Conservation (phyloP, 345 rosid species). For the Euphorbia pulcherrima region DNA sequence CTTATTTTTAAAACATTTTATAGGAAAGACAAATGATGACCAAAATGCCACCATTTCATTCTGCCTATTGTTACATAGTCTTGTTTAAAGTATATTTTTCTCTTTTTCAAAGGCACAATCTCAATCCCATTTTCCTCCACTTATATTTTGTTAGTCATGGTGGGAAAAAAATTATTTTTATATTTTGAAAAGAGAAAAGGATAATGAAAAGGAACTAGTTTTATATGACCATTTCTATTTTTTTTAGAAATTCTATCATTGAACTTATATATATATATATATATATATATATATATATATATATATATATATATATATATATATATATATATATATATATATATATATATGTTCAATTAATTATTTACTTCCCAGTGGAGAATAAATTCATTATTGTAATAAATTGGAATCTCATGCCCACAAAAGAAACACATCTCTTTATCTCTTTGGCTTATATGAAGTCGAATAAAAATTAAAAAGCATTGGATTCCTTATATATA, state of each 20-base stretch:
- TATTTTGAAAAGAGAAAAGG: not conserved
- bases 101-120: not conserved
- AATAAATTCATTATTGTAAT: constrained; percentile 4
- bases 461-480: not conserved
- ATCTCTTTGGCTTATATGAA: not conserved
- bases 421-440: not conserved
- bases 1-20: no score
- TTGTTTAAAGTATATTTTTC: not conserved
- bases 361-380: not conserved
- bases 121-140: not conserved
- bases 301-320: no score
- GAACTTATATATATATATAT: no score
- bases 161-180: no score
- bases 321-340: no score
- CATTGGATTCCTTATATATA: constrained; percentile 35
- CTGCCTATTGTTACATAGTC: not conserved
- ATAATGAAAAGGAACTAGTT: not conserved
- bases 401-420: constrained; percentile 19
- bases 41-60: not conserved
- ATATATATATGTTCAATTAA: no score
- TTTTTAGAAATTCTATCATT: no score
- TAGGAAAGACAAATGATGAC: constrained; percentile 1
- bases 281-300: no score
- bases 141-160: not conserved
- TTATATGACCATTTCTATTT: no score